Conservation (phyloP, 768 basidiomycete genomes). For the Exidia glandulosa region DNA sequence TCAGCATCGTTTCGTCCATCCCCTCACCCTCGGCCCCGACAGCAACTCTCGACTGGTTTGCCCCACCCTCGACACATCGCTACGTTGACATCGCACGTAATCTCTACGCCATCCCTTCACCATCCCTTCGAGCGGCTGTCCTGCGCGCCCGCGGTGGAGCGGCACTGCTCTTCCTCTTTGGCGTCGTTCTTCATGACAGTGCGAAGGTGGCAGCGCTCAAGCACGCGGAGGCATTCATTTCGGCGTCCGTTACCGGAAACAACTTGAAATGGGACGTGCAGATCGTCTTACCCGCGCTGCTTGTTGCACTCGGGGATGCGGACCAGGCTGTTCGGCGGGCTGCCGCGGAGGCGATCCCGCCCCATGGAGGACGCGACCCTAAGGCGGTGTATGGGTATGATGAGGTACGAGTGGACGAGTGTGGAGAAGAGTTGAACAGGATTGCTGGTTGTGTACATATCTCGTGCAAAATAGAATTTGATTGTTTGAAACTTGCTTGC, state of each 20-base stretch:
- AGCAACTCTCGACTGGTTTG: constrained; percentile 52
- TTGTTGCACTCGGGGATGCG: constrained; percentile 45
- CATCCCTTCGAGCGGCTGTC: constrained; percentile 45
- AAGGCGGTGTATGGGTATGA: constrained; percentile 61
- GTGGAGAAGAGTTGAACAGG: no score
- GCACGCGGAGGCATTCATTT: constrained; percentile 72
- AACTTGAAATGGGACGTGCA: constrained; percentile 61
- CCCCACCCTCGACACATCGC: constrained; percentile 17
- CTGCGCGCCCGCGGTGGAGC: constrained; percentile 62
- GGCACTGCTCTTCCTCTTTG: constrained; percentile 69
- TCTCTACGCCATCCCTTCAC: constrained; percentile 53
- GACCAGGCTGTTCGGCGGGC: constrained; percentile 33
- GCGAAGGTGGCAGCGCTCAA: constrained; percentile 47
- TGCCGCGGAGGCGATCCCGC: constrained; percentile 44
- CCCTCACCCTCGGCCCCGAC: constrained; percentile 27
- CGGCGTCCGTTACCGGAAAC: constrained; percentile 48
- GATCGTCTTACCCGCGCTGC: constrained; percentile 57
- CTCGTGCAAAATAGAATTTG: no score
- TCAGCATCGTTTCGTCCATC: constrained; percentile 38
- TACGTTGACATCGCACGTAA: constrained; percentile 53
- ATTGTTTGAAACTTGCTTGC: no score
- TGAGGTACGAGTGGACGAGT: no score
- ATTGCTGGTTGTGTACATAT: no score
- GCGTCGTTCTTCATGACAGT: constrained; percentile 45
- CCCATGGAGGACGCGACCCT: constrained; percentile 32